Percentiles rank a stretch among this genome's conserved stretches.
Evolutionary conservation across 2,329 filamentous ascomycete species (phyloP).

Genomic region (Parastagonospora avenae): DNA sequence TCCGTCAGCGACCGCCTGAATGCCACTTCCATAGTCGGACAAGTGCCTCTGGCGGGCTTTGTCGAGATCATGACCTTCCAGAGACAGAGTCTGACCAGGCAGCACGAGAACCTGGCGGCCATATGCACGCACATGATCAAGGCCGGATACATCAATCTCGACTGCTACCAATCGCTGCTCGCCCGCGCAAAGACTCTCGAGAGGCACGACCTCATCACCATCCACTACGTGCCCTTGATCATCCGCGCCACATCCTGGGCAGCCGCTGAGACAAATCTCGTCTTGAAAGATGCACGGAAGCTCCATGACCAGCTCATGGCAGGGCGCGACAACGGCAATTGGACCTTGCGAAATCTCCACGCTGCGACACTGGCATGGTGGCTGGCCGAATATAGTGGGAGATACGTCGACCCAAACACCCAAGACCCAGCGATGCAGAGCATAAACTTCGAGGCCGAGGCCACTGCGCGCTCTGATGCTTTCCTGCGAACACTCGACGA

Average conservation of each 20-base stretch:
- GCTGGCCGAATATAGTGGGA: constrained; percentile 90
- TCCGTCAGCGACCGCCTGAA: constrained; percentile 76
- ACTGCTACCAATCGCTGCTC: constrained; percentile 77
- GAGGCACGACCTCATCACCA: constrained; percentile 73
- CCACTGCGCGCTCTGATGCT: constrained; percentile 70
- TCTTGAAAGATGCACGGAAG: constrained; percentile 70
- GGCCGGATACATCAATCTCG: constrained; percentile 69
- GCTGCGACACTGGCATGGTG: constrained; percentile 82
- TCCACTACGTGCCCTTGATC: constrained; percentile 83
- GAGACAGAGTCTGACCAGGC: constrained; percentile 77
- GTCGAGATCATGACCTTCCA: constrained; percentile 82
- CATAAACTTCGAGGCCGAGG: constrained; percentile 69
- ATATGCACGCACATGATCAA: constrained; percentile 81
- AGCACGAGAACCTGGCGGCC: constrained; percentile 87
- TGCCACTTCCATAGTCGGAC: constrained; percentile 75
- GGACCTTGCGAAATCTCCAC: constrained; percentile 76
- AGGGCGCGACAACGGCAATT: constrained; percentile 69
- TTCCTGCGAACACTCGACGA: constrained; percentile 82
- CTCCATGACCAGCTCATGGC: constrained; percentile 72
- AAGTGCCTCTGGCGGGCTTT: constrained; percentile 66
- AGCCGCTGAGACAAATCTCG: constrained; percentile 72
- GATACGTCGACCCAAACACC: constrained; percentile 77
- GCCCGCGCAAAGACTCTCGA: constrained; percentile 71
- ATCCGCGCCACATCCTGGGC: constrained; percentile 78
- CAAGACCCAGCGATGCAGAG: constrained; percentile 54